phyloP scores from a whole-genome alignment of 345 rosid genomes.

The Eucalyptus erythrocorys region DNA sequence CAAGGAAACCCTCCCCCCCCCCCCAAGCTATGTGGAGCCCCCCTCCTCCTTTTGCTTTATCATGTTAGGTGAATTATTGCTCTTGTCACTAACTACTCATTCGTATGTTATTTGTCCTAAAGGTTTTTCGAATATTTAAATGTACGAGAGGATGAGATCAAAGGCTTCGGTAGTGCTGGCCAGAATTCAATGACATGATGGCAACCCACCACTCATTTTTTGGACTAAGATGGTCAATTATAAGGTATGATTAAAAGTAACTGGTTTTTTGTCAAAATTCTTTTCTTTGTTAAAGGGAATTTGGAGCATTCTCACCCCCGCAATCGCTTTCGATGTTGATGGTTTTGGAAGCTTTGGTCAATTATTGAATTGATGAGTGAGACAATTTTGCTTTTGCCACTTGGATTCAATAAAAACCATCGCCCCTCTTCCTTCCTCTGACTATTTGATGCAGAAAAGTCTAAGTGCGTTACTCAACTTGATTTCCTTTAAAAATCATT shows the following conservation, averaged over 20 bases:
- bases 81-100: background rate
- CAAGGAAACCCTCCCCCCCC: background rate
- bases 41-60: background rate
- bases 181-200: background rate
- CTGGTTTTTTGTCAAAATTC: background rate
- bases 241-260: background rate
- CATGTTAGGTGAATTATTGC: background rate
- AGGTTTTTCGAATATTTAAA: background rate
- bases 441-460: background rate
- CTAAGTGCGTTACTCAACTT: background rate
- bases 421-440: background rate
- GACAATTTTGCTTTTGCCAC: background rate
- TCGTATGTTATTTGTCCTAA: background rate
- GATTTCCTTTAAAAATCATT: background rate
- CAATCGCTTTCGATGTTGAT: background rate
- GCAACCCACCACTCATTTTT: background rate
- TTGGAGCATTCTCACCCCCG: background rate
- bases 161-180: background rate
- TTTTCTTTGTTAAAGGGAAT: background rate
- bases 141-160: background rate
- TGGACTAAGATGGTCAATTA: background rate
- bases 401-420: background rate
- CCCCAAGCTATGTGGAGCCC: background rate
- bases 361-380: background rate
- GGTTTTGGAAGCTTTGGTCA: background rate